A percentile compares a stretch with the other conserved stretches of the same genome.
These are phyloP conservation scores for Patellaria atrata DNA, from an alignment of 495 filamentous ascomycete species.

Conservation along the genomic window DNA sequence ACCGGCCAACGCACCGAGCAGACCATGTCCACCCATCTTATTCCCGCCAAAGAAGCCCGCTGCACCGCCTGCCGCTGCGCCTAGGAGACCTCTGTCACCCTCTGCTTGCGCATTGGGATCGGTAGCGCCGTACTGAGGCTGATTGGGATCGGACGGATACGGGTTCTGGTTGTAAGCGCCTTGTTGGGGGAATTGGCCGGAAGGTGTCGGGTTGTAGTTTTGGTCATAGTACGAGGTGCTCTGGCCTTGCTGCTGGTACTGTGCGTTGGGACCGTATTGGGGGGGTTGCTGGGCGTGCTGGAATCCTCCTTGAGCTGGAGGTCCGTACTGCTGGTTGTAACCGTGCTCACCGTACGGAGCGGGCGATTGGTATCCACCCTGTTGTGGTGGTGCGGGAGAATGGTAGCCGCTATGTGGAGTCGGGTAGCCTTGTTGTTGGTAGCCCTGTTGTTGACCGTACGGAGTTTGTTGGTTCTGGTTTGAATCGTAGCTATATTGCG, in stretches of 20 bases:
- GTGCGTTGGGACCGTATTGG: slow-evolving; percentile 11
- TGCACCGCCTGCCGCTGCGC: slow-evolving; percentile 23
- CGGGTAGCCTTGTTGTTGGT: slow-evolving; percentile 17
- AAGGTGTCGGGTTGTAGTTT: slow-evolving; percentile 14
- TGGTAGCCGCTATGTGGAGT: slow-evolving; percentile 19
- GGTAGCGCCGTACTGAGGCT: slow-evolving; percentile 17
- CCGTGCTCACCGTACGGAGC: slow-evolving; percentile 21
- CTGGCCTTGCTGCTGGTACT: slow-evolving; percentile 15
- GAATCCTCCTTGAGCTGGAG: slow-evolving; percentile 35
- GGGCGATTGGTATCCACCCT: slow-evolving; percentile 1
- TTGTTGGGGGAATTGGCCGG: slow-evolving; percentile 7
- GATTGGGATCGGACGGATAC: slow-evolving; percentile 18
- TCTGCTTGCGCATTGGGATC: slow-evolving; percentile 19
- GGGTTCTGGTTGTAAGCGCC: slow-evolving; percentile 16
- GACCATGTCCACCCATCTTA: slow-evolving; percentile 23
- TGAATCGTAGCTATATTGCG: slow-evolving; percentile 20
- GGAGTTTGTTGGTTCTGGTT: slow-evolving; percentile 15
- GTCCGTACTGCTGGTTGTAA: slow-evolving; percentile 33
- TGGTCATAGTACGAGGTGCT: no score
- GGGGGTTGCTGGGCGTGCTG: slow-evolving; percentile 27
- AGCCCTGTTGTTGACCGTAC: slow-evolving; percentile 13
- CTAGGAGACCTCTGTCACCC: slow-evolving; percentile 27
- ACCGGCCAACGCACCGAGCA: slow-evolving; percentile 24
- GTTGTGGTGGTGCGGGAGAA: slow-evolving; percentile 11
- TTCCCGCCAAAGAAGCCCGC: slow-evolving; percentile 26